Evolutionary conservation across 805 yeast genomes (phyloP).

Genomic region (Jamesozyma hellenica): DNA sequence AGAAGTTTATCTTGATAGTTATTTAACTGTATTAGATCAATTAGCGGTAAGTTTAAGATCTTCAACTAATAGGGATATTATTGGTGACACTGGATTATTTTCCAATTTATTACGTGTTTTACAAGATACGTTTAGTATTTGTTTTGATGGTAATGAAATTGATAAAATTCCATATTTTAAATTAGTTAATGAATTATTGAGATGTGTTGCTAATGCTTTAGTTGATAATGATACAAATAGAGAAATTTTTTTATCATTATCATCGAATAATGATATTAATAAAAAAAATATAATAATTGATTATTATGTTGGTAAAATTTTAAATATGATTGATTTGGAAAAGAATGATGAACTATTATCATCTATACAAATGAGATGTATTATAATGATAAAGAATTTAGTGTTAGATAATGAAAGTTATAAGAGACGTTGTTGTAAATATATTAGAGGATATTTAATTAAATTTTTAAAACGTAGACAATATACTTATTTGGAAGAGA

Average conservation of each 20-base stretch:
- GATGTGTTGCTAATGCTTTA: slow-evolving; percentile 27
- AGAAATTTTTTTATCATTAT: slow-evolving; percentile 8
- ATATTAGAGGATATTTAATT: slow-evolving; percentile 14
- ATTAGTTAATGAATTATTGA: slow-evolving; percentile 22
- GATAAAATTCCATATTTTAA: slow-evolving; percentile 9
- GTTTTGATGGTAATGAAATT: slow-evolving; percentile 7
- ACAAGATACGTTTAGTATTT: slow-evolving; percentile 7
- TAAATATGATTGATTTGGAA: slow-evolving; percentile 8
- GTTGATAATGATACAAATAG: slow-evolving; percentile 27
- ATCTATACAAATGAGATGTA: slow-evolving; percentile 20
- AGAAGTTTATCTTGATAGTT: slow-evolving; percentile 13
- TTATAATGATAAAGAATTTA: slow-evolving; percentile 23
- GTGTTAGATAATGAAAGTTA: slow-evolving; percentile 18
- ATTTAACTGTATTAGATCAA: slow-evolving; percentile 20
- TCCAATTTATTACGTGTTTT: slow-evolving; percentile 12
- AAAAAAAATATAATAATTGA: slow-evolving; percentile 10
- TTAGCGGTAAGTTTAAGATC: slow-evolving; percentile 25
- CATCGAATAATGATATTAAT: not conserved
- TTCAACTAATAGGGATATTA: slow-evolving; percentile 22
- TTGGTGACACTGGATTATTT: slow-evolving; percentile 24
- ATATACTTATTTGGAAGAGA: slow-evolving; percentile 10
- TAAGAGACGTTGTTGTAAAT: slow-evolving; percentile 7
- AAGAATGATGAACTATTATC: slow-evolving; percentile 6
- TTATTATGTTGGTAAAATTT: slow-evolving; percentile 12
- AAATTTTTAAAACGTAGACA: slow-evolving; percentile 6